These are phyloP conservation scores for Astrothelium macrocarpum DNA, from an alignment of 495 filamentous ascomycete genomes.

Conservation along the genomic window DNA sequence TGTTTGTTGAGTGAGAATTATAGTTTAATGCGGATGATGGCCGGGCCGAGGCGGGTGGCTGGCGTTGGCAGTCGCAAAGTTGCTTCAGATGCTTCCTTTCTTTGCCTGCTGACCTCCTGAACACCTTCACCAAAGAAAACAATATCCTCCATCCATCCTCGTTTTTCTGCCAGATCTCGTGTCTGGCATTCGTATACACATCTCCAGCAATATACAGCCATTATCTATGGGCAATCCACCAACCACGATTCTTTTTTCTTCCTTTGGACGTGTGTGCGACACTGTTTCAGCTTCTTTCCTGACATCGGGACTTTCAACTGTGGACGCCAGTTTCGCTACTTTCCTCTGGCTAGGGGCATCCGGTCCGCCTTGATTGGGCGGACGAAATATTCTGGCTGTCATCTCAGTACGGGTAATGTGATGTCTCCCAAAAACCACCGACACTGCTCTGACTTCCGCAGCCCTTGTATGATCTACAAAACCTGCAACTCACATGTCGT, in stretches of 20 bases:
- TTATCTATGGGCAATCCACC: not conserved
- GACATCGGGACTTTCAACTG: constrained; percentile 20
- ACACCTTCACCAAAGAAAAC: not conserved
- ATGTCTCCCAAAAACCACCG: not conserved
- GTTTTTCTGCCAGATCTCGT: not conserved
- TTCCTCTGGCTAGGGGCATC: constrained; percentile 35
- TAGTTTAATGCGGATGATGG: not conserved
- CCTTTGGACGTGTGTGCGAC: not conserved
- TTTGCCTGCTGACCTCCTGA: not conserved
- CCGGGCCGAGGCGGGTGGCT: not conserved
- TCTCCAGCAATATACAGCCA: not conserved
- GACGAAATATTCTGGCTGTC: constrained; percentile 25
- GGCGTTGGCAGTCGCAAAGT: not conserved
- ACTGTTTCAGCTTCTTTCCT: constrained; percentile 2
- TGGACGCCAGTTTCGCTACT: constrained; percentile 29
- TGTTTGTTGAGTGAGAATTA: no score
- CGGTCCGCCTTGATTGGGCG: constrained; percentile 41
- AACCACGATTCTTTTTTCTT: not conserved
- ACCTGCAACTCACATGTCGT: not conserved
- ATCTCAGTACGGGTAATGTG: not conserved
- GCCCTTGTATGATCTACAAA: not conserved
- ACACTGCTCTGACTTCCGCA: not conserved
- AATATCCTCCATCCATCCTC: not conserved
- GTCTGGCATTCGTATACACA: not conserved
- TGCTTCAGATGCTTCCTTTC: not conserved